A percentile compares a stretch with the other conserved stretches of the same genome.
Evolutionary conservation across 208 protist genomes (phyloP).

Genomic region (Crithidia thermophila): DNA sequence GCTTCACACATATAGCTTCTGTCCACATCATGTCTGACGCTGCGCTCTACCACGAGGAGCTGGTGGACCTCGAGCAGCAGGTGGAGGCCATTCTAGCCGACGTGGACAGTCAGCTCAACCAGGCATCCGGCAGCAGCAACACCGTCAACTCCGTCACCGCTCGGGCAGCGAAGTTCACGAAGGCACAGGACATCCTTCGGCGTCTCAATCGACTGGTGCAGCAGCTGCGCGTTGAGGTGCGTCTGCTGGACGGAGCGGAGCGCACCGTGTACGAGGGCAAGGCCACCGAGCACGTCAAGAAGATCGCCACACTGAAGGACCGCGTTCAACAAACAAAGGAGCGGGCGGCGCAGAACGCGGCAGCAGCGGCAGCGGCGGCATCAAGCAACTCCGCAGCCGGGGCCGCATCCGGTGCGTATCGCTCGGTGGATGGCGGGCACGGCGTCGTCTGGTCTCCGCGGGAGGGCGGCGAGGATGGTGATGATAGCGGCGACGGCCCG

Average conservation of each 20-base stretch:
- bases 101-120: background rate
- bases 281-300: slow-evolving; percentile 25
- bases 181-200: slow-evolving; percentile 49
- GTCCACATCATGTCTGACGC: slow-evolving; percentile 31
- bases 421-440: slow-evolving; percentile 1
- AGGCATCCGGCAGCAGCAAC: slow-evolving; percentile 9
- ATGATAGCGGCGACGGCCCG: slow-evolving; percentile 30
- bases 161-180: slow-evolving; percentile 14
- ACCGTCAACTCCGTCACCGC: slow-evolving; percentile 12
- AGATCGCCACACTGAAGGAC: slow-evolving; percentile 26
- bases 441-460: slow-evolving; percentile 23
- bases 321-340: slow-evolving; percentile 30
- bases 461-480: slow-evolving; percentile 5
- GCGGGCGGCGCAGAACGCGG: slow-evolving; percentile 9
- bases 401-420: background rate
- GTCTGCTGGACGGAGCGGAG: slow-evolving; percentile 51
- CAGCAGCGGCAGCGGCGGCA: background rate
- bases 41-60: slow-evolving; percentile 66
- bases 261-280: slow-evolving; percentile 29
- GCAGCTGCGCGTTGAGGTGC: slow-evolving; percentile 66
- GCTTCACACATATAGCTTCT: no score
- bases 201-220: slow-evolving; percentile 48
- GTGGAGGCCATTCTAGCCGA: slow-evolving; percentile 31
- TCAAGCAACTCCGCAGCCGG: background rate
- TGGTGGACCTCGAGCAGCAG: slow-evolving; percentile 58